phyloP scores from a whole-genome alignment of 176 grass and related monocot species.

The Urochloa ruziziensis region DNA sequence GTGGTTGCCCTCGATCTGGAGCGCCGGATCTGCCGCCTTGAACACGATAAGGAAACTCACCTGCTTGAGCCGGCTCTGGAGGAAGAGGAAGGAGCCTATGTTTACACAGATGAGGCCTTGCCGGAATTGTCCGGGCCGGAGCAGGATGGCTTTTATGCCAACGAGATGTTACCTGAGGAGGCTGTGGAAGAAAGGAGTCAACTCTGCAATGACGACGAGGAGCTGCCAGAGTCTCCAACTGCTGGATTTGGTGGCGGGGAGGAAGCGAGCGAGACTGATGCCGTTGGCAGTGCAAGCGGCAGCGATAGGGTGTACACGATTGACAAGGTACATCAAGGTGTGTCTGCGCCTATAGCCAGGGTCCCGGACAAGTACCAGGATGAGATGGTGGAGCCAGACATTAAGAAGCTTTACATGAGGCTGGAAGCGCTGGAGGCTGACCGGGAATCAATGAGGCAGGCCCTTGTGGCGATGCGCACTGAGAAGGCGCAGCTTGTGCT shows the following conservation, averaged over 20 bases:
- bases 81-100: conserved; percentile 26
- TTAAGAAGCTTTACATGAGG: conserved; percentile 84
- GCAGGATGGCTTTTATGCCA: neutral
- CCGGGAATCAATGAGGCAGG: conserved; percentile 90
- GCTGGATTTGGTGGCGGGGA: conserved; percentile 32
- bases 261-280: conserved; percentile 20
- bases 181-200: conserved; percentile 25
- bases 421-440: conserved; percentile 86
- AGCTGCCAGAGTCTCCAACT: conserved; percentile 20
- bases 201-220: conserved; percentile 39
- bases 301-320: conserved; percentile 85
- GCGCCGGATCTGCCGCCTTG: conserved; percentile 52
- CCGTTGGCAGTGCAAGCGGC: conserved; percentile 19
- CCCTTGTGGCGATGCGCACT: conserved; percentile 75
- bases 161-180: conserved; percentile 36
- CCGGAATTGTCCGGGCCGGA: neutral
- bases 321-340: conserved; percentile 68
- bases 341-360: conserved; percentile 27
- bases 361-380: conserved; percentile 34
- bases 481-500: conserved; percentile 90
- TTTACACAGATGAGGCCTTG: conserved; percentile 17
- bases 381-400: conserved; percentile 53
- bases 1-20: conserved; percentile 43
- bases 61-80: neutral
- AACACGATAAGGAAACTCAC: conserved; percentile 28